Percentiles rank a stretch among this genome's conserved stretches.
Evolutionary conservation across 768 basidiomycete genomes (phyloP).

Genomic region (Mycena belliarum): DNA sequence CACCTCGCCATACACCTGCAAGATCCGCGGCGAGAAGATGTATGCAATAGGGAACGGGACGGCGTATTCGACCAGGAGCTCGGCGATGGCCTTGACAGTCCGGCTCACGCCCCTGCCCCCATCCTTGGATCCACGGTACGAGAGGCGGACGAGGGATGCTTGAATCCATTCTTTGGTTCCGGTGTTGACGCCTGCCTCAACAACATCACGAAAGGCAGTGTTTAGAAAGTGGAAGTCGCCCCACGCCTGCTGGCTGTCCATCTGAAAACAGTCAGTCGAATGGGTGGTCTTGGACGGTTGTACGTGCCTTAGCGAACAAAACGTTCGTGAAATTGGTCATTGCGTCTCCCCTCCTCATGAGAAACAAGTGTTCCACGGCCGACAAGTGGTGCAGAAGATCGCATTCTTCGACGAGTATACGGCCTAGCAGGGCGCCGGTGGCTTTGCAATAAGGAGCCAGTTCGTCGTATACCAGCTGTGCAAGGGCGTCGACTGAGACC

Average conservation of each 20-base stretch:
- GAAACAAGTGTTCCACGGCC: slow-evolving; percentile 66
- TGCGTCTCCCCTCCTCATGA: slow-evolving; percentile 79
- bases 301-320: slow-evolving; percentile 69
- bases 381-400: slow-evolving; percentile 60
- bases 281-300: too few species aligned
- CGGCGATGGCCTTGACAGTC: slow-evolving; percentile 67
- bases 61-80: slow-evolving; percentile 74
- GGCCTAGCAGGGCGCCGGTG: slow-evolving; percentile 53
- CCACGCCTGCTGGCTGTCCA: slow-evolving; percentile 75
- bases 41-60: slow-evolving; percentile 82
- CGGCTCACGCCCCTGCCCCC: slow-evolving; percentile 44
- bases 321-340: slow-evolving; percentile 73
- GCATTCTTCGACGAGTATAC: slow-evolving; percentile 68
- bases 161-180: slow-evolving; percentile 61
- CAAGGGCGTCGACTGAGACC: slow-evolving; percentile 64
- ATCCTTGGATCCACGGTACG: slow-evolving; percentile 57
- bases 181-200: slow-evolving; percentile 45
- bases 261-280: slow-evolving; percentile 42
- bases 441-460: slow-evolving; percentile 57
- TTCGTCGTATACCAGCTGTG: slow-evolving; percentile 62
- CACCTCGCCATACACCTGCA: slow-evolving; percentile 63
- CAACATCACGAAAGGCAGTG: slow-evolving; percentile 69
- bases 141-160: slow-evolving; percentile 68
- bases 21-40: slow-evolving; percentile 59
- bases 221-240: slow-evolving; percentile 84